phyloP scores from a whole-genome alignment of 352 stramenopile genomes.

The Phytophthora sp. region DNA sequence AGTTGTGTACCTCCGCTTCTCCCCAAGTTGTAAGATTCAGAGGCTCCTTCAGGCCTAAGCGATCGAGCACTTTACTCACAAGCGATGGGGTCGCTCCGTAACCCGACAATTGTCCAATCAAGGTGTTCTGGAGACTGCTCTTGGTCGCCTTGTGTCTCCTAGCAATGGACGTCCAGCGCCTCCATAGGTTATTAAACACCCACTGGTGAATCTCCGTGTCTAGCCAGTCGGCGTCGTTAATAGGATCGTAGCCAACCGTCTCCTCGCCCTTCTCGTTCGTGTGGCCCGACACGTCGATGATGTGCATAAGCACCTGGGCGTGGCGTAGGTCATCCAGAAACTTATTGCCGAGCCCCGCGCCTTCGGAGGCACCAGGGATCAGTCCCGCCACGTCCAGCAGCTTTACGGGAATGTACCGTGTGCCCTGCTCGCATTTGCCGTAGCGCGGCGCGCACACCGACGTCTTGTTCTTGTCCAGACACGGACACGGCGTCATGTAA shows the following conservation, averaged over 20 bases:
- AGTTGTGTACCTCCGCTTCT: slow-evolving; percentile 69
- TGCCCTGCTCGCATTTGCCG: slow-evolving; percentile 76
- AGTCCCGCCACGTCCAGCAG: slow-evolving; percentile 84
- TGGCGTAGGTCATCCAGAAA: slow-evolving; percentile 95
- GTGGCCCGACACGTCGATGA: slow-evolving; percentile 88
- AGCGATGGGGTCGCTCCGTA: slow-evolving; percentile 82
- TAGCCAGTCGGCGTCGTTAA: slow-evolving; percentile 90
- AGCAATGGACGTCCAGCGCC: slow-evolving; percentile 80
- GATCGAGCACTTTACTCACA: slow-evolving; percentile 75
- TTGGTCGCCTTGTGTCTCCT: slow-evolving; percentile 79
- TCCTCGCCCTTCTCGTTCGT: slow-evolving; percentile 92
- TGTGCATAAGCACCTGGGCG: slow-evolving; percentile 90
- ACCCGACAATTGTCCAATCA: slow-evolving; percentile 78
- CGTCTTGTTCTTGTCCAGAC: slow-evolving; percentile 63
- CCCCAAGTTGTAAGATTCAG: slow-evolving; percentile 60
- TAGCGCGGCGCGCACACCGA: slow-evolving; percentile 74
- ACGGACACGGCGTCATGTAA: slow-evolving; percentile 88
- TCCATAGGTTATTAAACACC: slow-evolving; percentile 91
- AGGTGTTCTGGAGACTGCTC: slow-evolving; percentile 67
- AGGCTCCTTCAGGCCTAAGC: slow-evolving; percentile 66
- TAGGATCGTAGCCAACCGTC: slow-evolving; percentile 87
- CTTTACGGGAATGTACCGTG: slow-evolving; percentile 84
- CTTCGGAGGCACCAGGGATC: slow-evolving; percentile 87
- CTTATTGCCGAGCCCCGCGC: slow-evolving; percentile 97
- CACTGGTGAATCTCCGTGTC: slow-evolving; percentile 88